phyloP scores from a whole-genome alignment of 106 monocot genomes.

The Acorus calamus region DNA sequence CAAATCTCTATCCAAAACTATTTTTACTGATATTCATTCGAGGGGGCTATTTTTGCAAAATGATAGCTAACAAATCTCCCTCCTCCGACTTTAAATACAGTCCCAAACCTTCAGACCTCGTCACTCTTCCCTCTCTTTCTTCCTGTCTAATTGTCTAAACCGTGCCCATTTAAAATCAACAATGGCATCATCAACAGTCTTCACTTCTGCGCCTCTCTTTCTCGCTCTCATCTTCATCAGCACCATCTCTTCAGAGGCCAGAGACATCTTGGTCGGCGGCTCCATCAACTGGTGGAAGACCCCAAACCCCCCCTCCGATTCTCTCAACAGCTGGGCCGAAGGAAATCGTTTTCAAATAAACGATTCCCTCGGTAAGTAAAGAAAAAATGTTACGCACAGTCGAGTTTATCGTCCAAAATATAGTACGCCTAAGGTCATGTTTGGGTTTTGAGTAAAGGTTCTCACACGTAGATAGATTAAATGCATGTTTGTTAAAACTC shows the following conservation, averaged over 20 bases:
- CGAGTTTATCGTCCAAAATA: too few species aligned
- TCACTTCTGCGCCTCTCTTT: constrained; percentile 11
- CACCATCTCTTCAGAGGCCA: constrained; percentile 20
- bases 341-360: constrained; percentile 62
- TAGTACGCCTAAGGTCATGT: too few species aligned
- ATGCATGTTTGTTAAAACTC: too few species aligned
- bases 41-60: too few species aligned
- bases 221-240: constrained; percentile 11
- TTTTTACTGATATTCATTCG: too few species aligned
- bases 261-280: constrained; percentile 62
- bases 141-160: neutral
- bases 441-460: too few species aligned
- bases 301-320: constrained; percentile 26
- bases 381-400: neutral
- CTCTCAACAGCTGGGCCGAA: constrained; percentile 76
- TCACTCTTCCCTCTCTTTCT: neutral
- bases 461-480: too few species aligned
- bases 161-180: neutral
- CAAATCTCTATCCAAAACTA: too few species aligned
- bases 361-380: constrained; percentile 56
- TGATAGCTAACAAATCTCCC: neutral
- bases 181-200: neutral
- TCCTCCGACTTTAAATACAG: neutral
- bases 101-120: neutral
- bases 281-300: constrained; percentile 32